Conservation (phyloP, 1,284 basidiomycete species). For the Ganoderma resinaceum region DNA sequence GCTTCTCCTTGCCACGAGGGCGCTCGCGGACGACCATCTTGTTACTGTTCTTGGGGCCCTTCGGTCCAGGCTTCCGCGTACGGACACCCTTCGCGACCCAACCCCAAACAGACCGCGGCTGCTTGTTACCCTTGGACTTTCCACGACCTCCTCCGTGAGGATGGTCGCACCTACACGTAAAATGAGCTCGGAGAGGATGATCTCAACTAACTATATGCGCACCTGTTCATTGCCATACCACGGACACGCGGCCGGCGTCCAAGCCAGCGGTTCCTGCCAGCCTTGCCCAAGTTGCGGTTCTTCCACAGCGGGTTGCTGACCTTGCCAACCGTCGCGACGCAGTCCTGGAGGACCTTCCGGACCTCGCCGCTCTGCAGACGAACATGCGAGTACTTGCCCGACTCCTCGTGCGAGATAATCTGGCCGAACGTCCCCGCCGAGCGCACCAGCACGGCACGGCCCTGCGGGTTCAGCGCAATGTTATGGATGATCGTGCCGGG, state of each 20-base stretch:
- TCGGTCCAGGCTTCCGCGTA: slow-evolving; percentile 90
- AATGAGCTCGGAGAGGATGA: slow-evolving; percentile 11
- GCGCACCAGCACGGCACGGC: slow-evolving; percentile 86
- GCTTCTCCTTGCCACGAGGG: slow-evolving; percentile 84
- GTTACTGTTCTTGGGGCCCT: slow-evolving; percentile 90
- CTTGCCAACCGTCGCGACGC: slow-evolving; percentile 89
- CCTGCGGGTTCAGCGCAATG: slow-evolving; percentile 79
- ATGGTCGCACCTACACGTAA: slow-evolving; percentile 77
- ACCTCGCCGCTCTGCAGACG: slow-evolving; percentile 94
- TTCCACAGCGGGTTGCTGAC: slow-evolving; percentile 96
- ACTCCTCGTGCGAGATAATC: slow-evolving; percentile 79
- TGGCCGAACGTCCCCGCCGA: slow-evolving; percentile 90
- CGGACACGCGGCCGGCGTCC: slow-evolving; percentile 89
- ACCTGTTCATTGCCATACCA: slow-evolving; percentile 99
- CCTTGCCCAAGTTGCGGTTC: slow-evolving; percentile 87
- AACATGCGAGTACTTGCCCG: slow-evolving; percentile 81
- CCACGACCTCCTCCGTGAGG: slow-evolving; percentile 98
- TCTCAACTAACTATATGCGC: slow-evolving; percentile 41
- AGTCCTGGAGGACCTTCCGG: slow-evolving; percentile 83
- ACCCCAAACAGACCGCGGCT: slow-evolving; percentile 91
- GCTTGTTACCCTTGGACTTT: slow-evolving; percentile 96
- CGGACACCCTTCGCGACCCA: slow-evolving; percentile 92
- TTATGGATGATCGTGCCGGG: slow-evolving; percentile 92
- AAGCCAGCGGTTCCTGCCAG: slow-evolving; percentile 90
- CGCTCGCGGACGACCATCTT: slow-evolving; percentile 93